Conservation (phyloP, 2,329 filamentous ascomycete species). For the Xylaria polymorpha region DNA sequence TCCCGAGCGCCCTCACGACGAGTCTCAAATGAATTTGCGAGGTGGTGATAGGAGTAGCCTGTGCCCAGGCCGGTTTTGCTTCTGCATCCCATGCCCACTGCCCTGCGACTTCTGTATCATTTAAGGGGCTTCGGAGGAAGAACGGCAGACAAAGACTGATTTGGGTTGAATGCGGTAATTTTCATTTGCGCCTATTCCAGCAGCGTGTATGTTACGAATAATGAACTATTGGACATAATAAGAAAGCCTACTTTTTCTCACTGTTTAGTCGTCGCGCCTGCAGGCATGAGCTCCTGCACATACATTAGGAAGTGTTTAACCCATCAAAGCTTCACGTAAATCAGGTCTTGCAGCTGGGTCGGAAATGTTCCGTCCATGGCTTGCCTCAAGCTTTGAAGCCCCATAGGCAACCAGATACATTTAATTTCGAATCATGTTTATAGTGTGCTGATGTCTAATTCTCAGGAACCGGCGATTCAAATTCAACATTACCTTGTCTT, state of each 20-base stretch:
- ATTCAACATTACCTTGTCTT: background rate
- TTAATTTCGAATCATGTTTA: slow-evolving; percentile 1
- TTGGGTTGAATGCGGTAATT: background rate
- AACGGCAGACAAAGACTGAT: background rate
- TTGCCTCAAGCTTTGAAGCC: background rate
- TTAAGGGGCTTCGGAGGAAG: slow-evolving; percentile 19
- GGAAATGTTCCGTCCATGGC: background rate
- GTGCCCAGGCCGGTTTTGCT: slow-evolving; percentile 47
- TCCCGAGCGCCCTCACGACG: slow-evolving; percentile 36
- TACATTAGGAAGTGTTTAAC: background rate
- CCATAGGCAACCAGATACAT: background rate
- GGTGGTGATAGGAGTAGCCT: slow-evolving; percentile 43
- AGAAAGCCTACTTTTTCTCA: background rate
- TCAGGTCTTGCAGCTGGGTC: background rate
- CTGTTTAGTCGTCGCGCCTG: background rate
- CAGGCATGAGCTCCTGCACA: background rate
- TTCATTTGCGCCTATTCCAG: slow-evolving; percentile 1
- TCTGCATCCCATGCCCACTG: slow-evolving; percentile 46
- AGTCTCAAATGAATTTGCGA: slow-evolving; percentile 39
- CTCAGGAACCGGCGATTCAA: background rate
- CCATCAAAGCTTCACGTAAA: background rate
- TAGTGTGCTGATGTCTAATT: background rate
- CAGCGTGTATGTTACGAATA: background rate
- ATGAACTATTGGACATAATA: slow-evolving; percentile 4
- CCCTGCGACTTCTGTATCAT: slow-evolving; percentile 48